A percentile compares a stretch with the other conserved stretches of the same genome.
These are phyloP conservation scores for Rhizoctonia solani DNA, from an alignment of 1,284 basidiomycete species.

Conservation along the genomic window DNA sequence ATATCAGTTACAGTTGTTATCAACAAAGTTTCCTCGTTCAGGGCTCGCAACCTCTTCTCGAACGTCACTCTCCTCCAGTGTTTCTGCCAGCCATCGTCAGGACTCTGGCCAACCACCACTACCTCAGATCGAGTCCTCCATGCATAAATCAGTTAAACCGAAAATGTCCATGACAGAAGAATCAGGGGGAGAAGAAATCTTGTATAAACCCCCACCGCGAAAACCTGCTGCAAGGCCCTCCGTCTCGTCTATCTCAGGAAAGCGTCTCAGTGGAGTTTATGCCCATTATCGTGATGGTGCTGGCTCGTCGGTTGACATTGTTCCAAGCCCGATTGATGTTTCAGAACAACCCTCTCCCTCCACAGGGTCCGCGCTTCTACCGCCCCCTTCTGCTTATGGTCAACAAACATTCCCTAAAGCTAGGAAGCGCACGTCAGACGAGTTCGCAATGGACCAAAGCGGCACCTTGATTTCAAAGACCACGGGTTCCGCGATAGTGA, in stretches of 20 bases:
- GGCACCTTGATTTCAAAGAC: constrained; percentile 63
- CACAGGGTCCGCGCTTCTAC: constrained; percentile 42
- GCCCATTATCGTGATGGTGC: constrained; percentile 24
- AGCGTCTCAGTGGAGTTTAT: constrained; percentile 31
- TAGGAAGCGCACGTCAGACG: constrained; percentile 77
- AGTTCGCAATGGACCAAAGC: constrained; percentile 75
- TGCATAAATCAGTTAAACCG: constrained; percentile 54
- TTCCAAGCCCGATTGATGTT: constrained; percentile 19
- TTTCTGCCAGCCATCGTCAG: constrained; percentile 1
- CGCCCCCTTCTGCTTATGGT: constrained; percentile 59
- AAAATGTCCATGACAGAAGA: constrained; percentile 71
- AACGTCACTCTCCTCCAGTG: constrained; percentile 19
- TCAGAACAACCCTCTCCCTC: constrained; percentile 41
- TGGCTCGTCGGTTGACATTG: constrained; percentile 27
- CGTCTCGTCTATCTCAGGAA: constrained; percentile 33
- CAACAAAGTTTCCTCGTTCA: constrained; percentile 17
- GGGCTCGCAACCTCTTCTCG: constrained; percentile 15
- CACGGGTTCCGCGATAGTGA: constrained; percentile 39
- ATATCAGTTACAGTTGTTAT: neutral
- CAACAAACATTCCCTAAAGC: constrained; percentile 49
- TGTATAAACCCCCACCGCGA: constrained; percentile 58
- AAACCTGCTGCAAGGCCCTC: constrained; percentile 33
- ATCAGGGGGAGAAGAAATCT: constrained; percentile 79
- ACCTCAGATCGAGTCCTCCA: neutral
- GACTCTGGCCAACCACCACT: constrained; percentile 8